Conservation (phyloP, 139 green algal species). For the Yamagishiella unicocca region DNA sequence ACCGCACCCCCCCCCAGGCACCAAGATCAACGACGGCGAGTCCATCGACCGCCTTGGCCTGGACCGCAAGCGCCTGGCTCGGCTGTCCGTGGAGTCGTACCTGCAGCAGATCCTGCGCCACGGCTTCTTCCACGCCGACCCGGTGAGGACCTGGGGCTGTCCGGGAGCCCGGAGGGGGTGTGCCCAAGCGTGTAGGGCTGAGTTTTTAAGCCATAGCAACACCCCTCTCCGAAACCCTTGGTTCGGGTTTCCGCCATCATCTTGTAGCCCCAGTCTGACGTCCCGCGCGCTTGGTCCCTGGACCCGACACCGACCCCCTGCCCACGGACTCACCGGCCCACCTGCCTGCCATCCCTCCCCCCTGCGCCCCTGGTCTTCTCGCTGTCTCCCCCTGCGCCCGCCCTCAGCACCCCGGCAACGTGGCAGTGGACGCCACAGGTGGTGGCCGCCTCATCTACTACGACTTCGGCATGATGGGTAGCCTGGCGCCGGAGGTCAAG, state of each 20-base stretch:
- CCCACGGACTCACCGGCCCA: too few relatives aligned
- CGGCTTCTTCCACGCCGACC: constrained; percentile 70
- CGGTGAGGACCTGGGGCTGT: not conserved
- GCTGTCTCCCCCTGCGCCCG: constrained; percentile 87
- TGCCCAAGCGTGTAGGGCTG: too few relatives aligned
- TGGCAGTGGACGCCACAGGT: constrained; percentile 87
- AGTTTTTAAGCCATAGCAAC: too few relatives aligned
- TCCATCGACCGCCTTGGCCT: constrained; percentile 89
- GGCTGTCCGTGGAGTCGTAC: constrained; percentile 67
- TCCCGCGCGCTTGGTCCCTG: too few relatives aligned
- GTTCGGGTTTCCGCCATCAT: too few relatives aligned
- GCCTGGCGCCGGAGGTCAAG: constrained; percentile 45
- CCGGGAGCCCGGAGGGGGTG: too few relatives aligned
- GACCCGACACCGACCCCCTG: too few relatives aligned
- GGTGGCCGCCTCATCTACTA: constrained; percentile 92
- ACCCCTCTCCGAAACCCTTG: too few relatives aligned
- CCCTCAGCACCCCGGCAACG: constrained; percentile 96
- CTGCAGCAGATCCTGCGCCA: constrained; percentile 69
- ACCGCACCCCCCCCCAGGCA: constrained; percentile 47
- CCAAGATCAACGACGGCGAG: constrained; percentile 94
- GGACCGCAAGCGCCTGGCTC: constrained; percentile 88
- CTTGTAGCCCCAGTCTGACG: too few relatives aligned
- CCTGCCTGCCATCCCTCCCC: too few relatives aligned
- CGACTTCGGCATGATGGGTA: constrained; percentile 96
- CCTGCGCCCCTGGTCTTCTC: too few relatives aligned